Base-by-base conservation (phyloP, 2,329 filamentous ascomycete genomes). In the Penicillium sp. region DNA sequence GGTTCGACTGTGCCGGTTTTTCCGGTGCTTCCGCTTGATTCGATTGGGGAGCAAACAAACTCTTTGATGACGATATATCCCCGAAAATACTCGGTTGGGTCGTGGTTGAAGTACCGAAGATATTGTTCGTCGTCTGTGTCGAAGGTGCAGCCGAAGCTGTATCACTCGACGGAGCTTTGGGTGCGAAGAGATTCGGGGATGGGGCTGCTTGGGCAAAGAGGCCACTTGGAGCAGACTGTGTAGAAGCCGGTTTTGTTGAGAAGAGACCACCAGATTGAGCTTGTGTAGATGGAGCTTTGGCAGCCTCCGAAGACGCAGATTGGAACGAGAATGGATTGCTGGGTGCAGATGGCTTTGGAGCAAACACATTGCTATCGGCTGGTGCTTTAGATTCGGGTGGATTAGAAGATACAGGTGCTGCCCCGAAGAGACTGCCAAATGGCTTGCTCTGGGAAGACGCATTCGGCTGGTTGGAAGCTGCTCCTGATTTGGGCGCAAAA, bases 241-340 rank as follows among this genome's bases (percentile, higher is more conserved):
- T 8, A 24, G 46, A 45, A 9, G 51, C 51, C 9, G 60, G 52
- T 33, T 57, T 51, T 32, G 54, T 8, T 11, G 29, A 7, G 11
- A 32, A 32, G 4, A 32, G 7, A 36, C 33, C 52, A 38, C 56
- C 61, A 47, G 69, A 67, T 42, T 72, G 61, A 39, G 59, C 52
- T 1, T 46, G 39, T 13, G 50, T 50, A 9, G 46, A 41, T 35
- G 55, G 39, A 25, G 55, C 36, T 33, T 55, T 45, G 2, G 59
- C 39, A 37, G 51, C 27, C 9, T 45, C 47, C 3, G 42, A 35
- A 43, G 51, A 32, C 18, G 46, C 35, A 32, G 45, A 39, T 27
- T 37, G 29, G 4, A 32, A 32, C 29, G 29, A 32, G 29, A 32
- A 32, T 3, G 29, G 29, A 32, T 32, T 32, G 29, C 29, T 32